Evolutionary conservation across 2,329 filamentous ascomycete genomes (phyloP), one percentile per base, ranked within the genome.

Genomic region (Exophiala spinifera): DNA sequence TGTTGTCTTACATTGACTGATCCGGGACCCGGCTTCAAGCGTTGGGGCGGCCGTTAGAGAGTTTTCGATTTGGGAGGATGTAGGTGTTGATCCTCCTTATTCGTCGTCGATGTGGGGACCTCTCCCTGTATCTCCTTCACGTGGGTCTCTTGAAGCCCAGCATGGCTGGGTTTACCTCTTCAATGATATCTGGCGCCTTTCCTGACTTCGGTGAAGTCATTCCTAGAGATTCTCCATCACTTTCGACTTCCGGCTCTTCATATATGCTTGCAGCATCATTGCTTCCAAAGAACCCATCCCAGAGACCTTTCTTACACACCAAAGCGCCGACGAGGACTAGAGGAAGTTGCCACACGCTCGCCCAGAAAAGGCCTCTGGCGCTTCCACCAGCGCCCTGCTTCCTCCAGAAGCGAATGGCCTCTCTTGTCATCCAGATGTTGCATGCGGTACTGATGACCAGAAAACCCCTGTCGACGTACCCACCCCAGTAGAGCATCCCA

Each of bases 271-370:
- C 31, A 17, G 53, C 63, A 15, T 80, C 77, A 1, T 80, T 78
- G 1, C 83, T 82, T 17, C 81, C 77, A 84, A 87, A 92, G n/a
- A 92, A 82, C 14, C 91, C 80, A 60, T 84, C 81, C 90, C 89
- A 94, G 72, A 96, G 80, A 0, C 91, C 92, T 74, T 91, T 95
- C 80, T 99, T 99, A 72, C 95, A 89, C 51, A 88, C 82, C 71
- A 97, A 86, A 2, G 91, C 92, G 57, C 96, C 76, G 44, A 96
- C 90, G 78, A 99, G 84, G 39, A 97, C 80, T 21, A 87, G 87
- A 0, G 94, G 94, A 45, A 99, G 71, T 74, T 96, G 91, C 94
- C 92, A 97, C 8, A 99, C 90, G 69, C 90, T 96, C 1, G 94
- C 91, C 94, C 94, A 99, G 71, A 99, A 99, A 49, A 99, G 72